Evolutionary conservation across 805 yeast species (phyloP).

Genomic region (Huiozyma sinensis): DNA sequence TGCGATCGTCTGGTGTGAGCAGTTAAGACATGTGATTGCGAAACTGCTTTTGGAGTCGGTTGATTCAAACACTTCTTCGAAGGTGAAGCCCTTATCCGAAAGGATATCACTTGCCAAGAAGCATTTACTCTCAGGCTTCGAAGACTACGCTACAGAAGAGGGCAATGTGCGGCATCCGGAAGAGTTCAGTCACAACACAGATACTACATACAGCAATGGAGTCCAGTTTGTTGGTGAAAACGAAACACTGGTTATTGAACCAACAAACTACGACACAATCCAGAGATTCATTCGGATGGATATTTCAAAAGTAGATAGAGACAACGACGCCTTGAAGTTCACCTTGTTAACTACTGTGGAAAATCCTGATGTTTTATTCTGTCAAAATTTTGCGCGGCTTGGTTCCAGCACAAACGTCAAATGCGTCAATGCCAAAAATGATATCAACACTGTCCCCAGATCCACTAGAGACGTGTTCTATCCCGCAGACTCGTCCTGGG

Average conservation of each 20-base stretch:
- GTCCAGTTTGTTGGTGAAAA: neutral
- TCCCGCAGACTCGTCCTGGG: constrained; percentile 44
- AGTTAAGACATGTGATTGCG: constrained; percentile 57
- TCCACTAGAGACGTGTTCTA: constrained; percentile 31
- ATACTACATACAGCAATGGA: constrained; percentile 1
- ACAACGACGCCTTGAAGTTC: constrained; percentile 4
- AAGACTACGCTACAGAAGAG: constrained; percentile 25
- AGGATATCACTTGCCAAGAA: constrained; percentile 50
- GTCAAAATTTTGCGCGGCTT: constrained; percentile 3
- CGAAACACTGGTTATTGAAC: constrained; percentile 1
- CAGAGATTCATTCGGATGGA: neutral
- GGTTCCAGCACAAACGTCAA: constrained; percentile 8
- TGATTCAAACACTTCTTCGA: constrained; percentile 36
- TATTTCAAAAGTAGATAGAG: constrained; percentile 2
- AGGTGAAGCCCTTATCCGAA: constrained; percentile 41
- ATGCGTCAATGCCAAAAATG: constrained; percentile 38
- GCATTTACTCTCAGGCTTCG: constrained; percentile 46
- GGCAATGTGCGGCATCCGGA: neutral
- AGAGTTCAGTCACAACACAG: constrained; percentile 1
- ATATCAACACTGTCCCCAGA: constrained; percentile 38
- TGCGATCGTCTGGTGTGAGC: constrained; percentile 95
- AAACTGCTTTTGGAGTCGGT: constrained; percentile 48
- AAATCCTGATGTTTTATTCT: constrained; percentile 8
- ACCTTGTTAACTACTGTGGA: constrained; percentile 11
- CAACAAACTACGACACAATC: neutral